phyloP scores from a whole-genome alignment of 73 alveolate genomes.

The Paramecium sonneborni region DNA sequence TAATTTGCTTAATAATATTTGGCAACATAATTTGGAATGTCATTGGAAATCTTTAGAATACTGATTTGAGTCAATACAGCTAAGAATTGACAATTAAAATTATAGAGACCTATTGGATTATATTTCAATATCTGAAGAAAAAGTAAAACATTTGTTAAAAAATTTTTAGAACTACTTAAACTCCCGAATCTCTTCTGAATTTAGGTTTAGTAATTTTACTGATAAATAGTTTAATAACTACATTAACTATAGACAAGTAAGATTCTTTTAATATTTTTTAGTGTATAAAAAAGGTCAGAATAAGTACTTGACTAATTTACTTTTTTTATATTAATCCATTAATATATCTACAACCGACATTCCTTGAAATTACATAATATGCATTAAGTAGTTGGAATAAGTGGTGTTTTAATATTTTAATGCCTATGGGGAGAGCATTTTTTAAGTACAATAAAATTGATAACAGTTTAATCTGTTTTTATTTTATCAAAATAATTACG shows the following conservation, averaged over 20 bases:
- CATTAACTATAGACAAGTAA: not conserved
- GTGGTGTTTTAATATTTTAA: not conserved
- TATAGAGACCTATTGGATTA: not conserved
- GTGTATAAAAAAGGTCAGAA: not conserved
- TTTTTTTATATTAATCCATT: not conserved
- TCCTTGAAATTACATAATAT: not conserved
- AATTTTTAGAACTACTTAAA: not conserved
- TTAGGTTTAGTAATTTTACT: not conserved
- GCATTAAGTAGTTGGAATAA: not conserved
- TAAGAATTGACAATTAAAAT: not conserved
- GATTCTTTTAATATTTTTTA: not conserved
- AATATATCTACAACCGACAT: not conserved
- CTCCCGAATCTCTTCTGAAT: not conserved
- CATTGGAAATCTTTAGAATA: not conserved
- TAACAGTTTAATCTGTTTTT: not conserved
- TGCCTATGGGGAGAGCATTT: not conserved
- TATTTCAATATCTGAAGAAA: not conserved
- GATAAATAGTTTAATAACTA: not conserved
- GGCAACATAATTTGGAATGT: not conserved
- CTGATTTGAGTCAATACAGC: not conserved
- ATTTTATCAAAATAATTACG: not conserved
- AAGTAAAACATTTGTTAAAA: not conserved
- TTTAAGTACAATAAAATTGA: not conserved
- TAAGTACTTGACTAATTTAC: not conserved
- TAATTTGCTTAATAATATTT: not conserved